Base-by-base conservation (phyloP, 1,139 yeast genomes). In the Hansenula lynferdii region DNA sequence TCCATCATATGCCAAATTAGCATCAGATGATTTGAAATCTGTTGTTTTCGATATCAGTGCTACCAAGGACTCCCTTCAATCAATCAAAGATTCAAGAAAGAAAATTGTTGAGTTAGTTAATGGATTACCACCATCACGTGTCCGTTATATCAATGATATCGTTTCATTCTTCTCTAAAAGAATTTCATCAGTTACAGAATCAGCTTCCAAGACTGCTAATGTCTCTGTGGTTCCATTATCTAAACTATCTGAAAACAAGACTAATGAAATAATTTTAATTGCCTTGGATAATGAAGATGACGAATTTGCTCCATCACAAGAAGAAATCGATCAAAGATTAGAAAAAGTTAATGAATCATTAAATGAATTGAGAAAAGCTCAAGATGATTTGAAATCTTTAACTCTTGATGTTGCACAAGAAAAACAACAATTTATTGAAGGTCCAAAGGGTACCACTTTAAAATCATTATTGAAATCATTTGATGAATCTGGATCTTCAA, bases 41-140 rank as follows among this genome's bases (percentile, higher is more conserved):
- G 75, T 73, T 34, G 48, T 53, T 12, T 60, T 73, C 35, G 74
- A 67, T 39, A 63, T 77, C 40, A 62, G 66, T 25, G 76, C 77
- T 23, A 54, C 60, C 34, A 49, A 62, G 22, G 66, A 64, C 23
- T 57, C 58, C 36, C 63, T 67, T 39, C 66, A 61, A 14, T 70
- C 66, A 5, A 64, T 77, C 43, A 70, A 73, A 49, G 48, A 57
- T 12, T 79, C 80, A 26, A 85, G 90, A 62, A 80, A 77, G 54
- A 75, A 76, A 15, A 68, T 92, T 45, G 87, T 92, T 42, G 69
- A 76, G 23, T 65, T 73, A 23, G 96, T 92, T 39, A 89, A 87
- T 63, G 67, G 70, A 39, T 72, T 82, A 43, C 69, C 86, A 18
- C 96, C 97, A 31, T 71, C 74, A 36, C 76, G 77, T 42, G 73